Evolutionary conservation across 2,329 filamentous ascomycete genomes (phyloP), one percentile per base, ranked within the genome.

Genomic region (Daldinia sp.): DNA sequence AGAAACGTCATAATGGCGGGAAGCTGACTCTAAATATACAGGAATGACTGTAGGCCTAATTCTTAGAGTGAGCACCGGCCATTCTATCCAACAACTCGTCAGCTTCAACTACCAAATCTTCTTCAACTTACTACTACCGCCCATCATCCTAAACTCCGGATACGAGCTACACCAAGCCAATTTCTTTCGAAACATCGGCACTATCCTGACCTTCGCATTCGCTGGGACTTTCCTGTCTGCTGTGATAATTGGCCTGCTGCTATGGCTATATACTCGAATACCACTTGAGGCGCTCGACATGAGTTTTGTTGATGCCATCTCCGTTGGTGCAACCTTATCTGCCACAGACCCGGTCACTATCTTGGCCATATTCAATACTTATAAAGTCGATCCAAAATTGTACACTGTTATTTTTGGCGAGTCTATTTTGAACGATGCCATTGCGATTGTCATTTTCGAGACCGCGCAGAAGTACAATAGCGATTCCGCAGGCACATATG

Each of bases 71-170:
- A 93, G 90, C 48, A 90, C 92, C 59, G 91, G 92, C 72, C 91
- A 93, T 70, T 93, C 92, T 70, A 94, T 99, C 75, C 91, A 94
- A 79, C 92, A 93, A 78, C 90, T 93, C 72, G 94, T 99, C 77
- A 97, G 92, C 81, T 99, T 99, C 85, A 92, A 98, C 83, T 98
- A 98, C 80, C 94, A 98, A 79, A 97, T 98, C 85, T 99, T 99
- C 86, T 99, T 99, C 86, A 99, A 99, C 81, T 88, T 99, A 51
- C 89, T 99, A 12, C 92, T 99, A n/a, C 96, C 96, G 41, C 96
- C 96, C 63, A 99, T 99, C 78, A 99, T 99, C 79, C 87, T 99
- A 30, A 95, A 94, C 15, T 98, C 95, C 15, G 96, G 96, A 61
- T 99, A 98, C 82, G 96, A 99, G 81, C 82, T 99, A 68, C 96